Conservation (phyloP, 2,329 filamentous ascomycete genomes). For the Phyllosticta capitalensis region DNA sequence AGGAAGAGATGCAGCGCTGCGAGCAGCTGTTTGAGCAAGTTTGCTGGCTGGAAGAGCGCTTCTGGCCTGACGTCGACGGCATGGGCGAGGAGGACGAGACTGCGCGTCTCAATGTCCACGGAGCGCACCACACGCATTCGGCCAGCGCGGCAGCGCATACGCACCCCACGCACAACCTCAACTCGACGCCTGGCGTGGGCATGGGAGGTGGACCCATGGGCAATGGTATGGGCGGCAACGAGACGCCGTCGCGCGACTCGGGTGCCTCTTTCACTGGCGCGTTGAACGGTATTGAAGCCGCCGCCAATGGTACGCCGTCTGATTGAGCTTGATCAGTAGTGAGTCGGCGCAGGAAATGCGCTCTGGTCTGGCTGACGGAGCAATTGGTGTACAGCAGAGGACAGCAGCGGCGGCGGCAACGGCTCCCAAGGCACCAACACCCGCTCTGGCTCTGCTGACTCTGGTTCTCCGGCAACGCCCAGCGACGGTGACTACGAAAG, state of each 20-base stretch:
- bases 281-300: slow-evolving; percentile 11
- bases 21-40: slow-evolving; percentile 40
- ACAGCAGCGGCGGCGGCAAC: not conserved
- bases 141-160: slow-evolving; percentile 5
- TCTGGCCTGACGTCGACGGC: slow-evolving; percentile 41
- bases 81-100: slow-evolving; percentile 38
- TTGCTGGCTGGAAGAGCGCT: slow-evolving; percentile 38
- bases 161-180: slow-evolving; percentile 1
- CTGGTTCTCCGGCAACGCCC: too few species aligned
- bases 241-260: slow-evolving; percentile 7
- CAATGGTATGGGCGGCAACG: slow-evolving; percentile 8
- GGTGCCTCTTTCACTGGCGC: slow-evolving; percentile 2
- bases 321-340: not conserved
- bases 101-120: slow-evolving; percentile 2
- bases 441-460: too few species aligned
- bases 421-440: too few species aligned
- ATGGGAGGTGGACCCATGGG: slow-evolving; percentile 13
- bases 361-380: not conserved
- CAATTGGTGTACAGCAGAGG: not conserved
- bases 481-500: too few species aligned
- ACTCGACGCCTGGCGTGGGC: slow-evolving; percentile 10
- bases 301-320: slow-evolving; percentile 5
- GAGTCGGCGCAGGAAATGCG: not conserved
- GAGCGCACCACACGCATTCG: slow-evolving; percentile 1
- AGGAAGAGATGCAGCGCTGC: slow-evolving; percentile 38